Percentiles rank a stretch among this genome's conserved stretches.
phyloP scores from a whole-genome alignment of 148 eudicot species.

The Suaeda aralocaspica region DNA sequence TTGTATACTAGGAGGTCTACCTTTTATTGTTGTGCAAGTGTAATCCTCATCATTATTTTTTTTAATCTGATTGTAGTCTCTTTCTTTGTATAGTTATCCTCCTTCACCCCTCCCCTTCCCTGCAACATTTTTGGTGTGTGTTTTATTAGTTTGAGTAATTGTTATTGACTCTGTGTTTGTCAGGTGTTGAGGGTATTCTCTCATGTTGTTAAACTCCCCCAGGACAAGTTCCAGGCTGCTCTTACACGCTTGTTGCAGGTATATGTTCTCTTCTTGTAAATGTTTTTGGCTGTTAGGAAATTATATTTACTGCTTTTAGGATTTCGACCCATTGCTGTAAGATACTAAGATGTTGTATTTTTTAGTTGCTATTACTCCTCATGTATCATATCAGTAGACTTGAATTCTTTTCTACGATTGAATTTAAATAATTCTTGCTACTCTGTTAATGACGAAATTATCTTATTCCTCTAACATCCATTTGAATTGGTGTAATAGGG shows the following conservation, averaged over 20 bases:
- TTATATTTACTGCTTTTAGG: background rate
- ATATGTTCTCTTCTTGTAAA: constrained; percentile 13
- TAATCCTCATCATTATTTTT: background rate
- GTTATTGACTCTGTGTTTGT: constrained; percentile 12
- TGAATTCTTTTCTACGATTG: background rate
- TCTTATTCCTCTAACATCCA: background rate
- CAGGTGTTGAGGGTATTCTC: constrained; percentile 70
- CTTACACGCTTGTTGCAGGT: constrained; percentile 75
- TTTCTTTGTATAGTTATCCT: background rate
- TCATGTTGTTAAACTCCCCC: constrained; percentile 67
- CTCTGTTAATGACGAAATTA: background rate
- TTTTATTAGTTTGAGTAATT: background rate
- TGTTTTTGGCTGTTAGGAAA: background rate
- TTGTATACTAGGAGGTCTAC: background rate
- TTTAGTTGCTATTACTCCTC: background rate
- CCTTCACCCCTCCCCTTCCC: background rate
- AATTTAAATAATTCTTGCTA: background rate
- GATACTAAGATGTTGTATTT: background rate
- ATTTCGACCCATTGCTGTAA: background rate
- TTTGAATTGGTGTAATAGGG: background rate
- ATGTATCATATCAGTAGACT: constrained; percentile 1
- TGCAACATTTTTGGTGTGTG: background rate
- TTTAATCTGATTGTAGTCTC: background rate
- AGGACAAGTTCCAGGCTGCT: constrained; percentile 78
- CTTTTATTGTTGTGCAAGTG: background rate